phyloP scores from a whole-genome alignment of 768 basidiomycete species.

The Leccinum obscurum region DNA sequence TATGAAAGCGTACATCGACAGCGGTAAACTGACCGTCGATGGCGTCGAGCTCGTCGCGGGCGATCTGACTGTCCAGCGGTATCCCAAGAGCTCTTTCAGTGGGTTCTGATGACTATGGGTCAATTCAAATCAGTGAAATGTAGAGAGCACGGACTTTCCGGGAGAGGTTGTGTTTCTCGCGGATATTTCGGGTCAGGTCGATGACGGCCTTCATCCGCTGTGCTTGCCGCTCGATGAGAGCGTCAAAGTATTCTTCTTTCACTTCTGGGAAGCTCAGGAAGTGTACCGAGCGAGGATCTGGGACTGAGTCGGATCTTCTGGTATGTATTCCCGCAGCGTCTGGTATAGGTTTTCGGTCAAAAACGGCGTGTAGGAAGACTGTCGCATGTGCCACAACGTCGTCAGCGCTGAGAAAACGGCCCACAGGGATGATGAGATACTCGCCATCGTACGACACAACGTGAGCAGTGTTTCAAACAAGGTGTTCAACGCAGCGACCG shows the following conservation, averaged over 20 bases:
- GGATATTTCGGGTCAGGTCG: slow-evolving; percentile 83
- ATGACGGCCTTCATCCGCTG: slow-evolving; percentile 95
- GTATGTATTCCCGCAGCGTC: slow-evolving; percentile 81
- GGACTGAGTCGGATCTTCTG: slow-evolving; percentile 60
- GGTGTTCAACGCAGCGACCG: slow-evolving; percentile 86
- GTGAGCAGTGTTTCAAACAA: slow-evolving; percentile 95
- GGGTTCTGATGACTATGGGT: slow-evolving; percentile 49
- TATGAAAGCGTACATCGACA: slow-evolving; percentile 72
- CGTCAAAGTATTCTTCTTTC: slow-evolving; percentile 94
- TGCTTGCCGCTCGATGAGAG: slow-evolving; percentile 90
- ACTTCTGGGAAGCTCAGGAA: slow-evolving; percentile 93
- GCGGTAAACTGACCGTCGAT: slow-evolving; percentile 79
- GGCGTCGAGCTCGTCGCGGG: slow-evolving; percentile 88
- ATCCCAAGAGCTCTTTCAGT: no score
- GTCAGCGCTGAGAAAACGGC: background rate
- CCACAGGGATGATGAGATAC: slow-evolving; percentile 21
- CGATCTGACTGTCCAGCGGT: slow-evolving; percentile 57
- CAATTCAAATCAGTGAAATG: background rate
- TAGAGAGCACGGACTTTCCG: slow-evolving; percentile 66
- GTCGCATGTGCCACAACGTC: background rate
- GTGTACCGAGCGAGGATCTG: slow-evolving; percentile 90
- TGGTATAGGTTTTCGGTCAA: slow-evolving; percentile 97
- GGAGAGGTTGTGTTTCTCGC: slow-evolving; percentile 83
- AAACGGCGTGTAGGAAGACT: slow-evolving; percentile 99
- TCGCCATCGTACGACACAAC: slow-evolving; percentile 91